These are phyloP conservation scores for Panaeolus papilionaceus DNA, from an alignment of 768 basidiomycete genomes.

Conservation along the genomic window DNA sequence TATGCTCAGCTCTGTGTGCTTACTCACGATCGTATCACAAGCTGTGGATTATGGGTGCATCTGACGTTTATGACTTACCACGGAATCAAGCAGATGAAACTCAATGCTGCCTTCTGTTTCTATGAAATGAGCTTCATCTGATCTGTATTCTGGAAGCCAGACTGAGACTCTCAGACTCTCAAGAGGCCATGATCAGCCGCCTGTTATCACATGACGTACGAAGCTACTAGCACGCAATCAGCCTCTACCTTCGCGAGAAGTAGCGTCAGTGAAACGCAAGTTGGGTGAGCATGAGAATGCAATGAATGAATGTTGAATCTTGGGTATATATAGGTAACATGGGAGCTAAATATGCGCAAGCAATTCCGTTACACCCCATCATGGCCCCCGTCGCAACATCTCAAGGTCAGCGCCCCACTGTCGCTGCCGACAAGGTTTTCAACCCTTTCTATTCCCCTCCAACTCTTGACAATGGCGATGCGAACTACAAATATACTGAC, in stretches of 20 bases:
- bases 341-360: not conserved
- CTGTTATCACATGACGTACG: constrained; percentile 4
- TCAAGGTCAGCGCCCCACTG: constrained; percentile 31
- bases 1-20: not conserved
- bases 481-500: constrained; percentile 57
- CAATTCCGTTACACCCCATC: not conserved
- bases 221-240: constrained; percentile 18
- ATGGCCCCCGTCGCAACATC: constrained; percentile 61
- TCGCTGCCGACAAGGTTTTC: constrained; percentile 38
- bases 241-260: constrained; percentile 25
- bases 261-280: constrained; percentile 31
- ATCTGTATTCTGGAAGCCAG: constrained; percentile 6
- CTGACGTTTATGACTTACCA: too few species aligned
- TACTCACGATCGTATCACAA: not conserved
- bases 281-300: not conserved
- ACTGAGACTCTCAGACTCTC: not conserved
- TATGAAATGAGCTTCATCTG: not conserved
- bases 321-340: constrained; percentile 1
- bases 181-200: not conserved
- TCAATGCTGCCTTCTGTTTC: not conserved
- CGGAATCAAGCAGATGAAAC: not conserved
- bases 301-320: not conserved
- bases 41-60: too few species aligned
- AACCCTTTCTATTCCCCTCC: constrained; percentile 77
- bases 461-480: constrained; percentile 54